Base-by-base conservation (phyloP, 2,329 filamentous ascomycete species). In the Cordyceps farinosa region DNA sequence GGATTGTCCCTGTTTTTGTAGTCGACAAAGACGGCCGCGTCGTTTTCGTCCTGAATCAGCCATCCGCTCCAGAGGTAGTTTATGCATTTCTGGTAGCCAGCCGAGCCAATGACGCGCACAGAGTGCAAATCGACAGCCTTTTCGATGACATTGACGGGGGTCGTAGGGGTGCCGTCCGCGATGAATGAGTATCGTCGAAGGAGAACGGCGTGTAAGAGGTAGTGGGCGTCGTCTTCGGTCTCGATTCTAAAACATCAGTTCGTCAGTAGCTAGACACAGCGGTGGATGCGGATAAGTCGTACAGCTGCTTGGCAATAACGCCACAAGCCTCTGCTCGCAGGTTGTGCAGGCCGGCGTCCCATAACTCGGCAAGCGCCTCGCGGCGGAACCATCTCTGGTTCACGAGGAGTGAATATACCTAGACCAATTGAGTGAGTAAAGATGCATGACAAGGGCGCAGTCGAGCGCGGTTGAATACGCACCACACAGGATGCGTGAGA, bases 31-130 rank as follows among this genome's bases (percentile, higher is more conserved):
- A 87, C 87, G n/a, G 88, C 87, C 0, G 94, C 90, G 69, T 98
- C 93, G 56, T 93, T 84, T 69, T 97, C 92, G 68, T 97, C 92
- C 74, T 99, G 95, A n/a, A 97, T 88, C 9, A 98, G 81, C 95
- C 95, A 99, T 29, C 95, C 95, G 66, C 87, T 87, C 95, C 95
- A 99, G 9, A 99, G 87, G 72, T 96, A 92, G 66, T 84, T 86
- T 70, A 98, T 92, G 73, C 94, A 98, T 78, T 96, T 97, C 68
- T 98, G 95, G 75, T 98, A 99, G 32, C 95, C 94, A 0, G 91
- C 92, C 0, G 90, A 94, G 2, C 92, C 92, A 66, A 98, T 98
- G 54, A 99, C 87, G 15, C 85, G 83, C 52, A 98, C 81, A 1
- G 94, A 92, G 73, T 99, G 95, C 32, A 98, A 78, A 70, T 99